phyloP scores from a whole-genome alignment of 805 yeast species.

The Kodamaea neixiangensis region DNA sequence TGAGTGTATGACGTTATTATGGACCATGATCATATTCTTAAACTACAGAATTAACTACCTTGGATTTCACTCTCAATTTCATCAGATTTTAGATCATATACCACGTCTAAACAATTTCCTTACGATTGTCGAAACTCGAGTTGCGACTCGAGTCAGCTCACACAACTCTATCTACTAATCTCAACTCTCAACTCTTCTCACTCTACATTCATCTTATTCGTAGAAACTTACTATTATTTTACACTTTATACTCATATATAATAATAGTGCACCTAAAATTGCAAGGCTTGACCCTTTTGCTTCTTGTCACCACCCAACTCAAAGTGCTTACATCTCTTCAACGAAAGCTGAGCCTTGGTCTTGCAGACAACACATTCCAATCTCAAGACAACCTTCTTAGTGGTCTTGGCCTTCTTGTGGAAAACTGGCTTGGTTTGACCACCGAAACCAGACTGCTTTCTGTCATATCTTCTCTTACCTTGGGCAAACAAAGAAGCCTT shows the following conservation, averaged over 20 bases:
- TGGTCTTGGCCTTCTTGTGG: slow-evolving; percentile 99
- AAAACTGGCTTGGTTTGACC: slow-evolving; percentile 99
- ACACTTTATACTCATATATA: slow-evolving; percentile 1
- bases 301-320: slow-evolving; percentile 99
- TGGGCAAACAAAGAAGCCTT: slow-evolving; percentile 99
- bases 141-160: neutral
- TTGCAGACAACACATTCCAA: slow-evolving; percentile 98
- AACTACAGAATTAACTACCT: too few species aligned
- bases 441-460: slow-evolving; percentile 99
- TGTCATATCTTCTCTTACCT: slow-evolving; percentile 99
- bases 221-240: neutral
- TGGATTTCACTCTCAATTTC: too few species aligned
- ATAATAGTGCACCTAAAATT: slow-evolving; percentile 64
- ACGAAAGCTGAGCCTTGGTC: slow-evolving; percentile 96
- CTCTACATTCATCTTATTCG: neutral
- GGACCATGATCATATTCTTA: too few species aligned
- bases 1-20: too few species aligned
- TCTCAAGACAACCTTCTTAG: slow-evolving; percentile 99
- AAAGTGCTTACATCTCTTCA: slow-evolving; percentile 99
- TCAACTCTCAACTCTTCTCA: neutral
- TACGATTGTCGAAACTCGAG: too few species aligned
- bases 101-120: too few species aligned
- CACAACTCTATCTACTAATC: neutral
- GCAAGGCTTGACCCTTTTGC: slow-evolving; percentile 99
- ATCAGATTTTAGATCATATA: too few species aligned